Evolutionary conservation across 1,139 yeast species (phyloP).

Genomic region (Sugiyamaella pinicola): DNA sequence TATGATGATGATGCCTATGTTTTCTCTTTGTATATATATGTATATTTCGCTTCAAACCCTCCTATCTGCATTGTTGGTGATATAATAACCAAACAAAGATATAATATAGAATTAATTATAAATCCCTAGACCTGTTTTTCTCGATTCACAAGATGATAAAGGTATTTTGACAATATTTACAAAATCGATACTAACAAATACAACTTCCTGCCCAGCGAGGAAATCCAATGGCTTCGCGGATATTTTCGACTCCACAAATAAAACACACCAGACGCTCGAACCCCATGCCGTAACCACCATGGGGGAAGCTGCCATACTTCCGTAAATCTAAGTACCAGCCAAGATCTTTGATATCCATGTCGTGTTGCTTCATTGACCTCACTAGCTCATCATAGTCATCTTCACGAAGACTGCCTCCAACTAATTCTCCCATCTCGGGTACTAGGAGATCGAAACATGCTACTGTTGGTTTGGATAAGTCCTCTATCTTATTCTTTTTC

Average conservation of each 20-base stretch:
- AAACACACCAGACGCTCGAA: slow-evolving; percentile 82
- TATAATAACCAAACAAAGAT: too few relatives aligned
- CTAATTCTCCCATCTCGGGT: slow-evolving; percentile 94
- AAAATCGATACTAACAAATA: slow-evolving; percentile 43
- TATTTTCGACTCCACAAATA: slow-evolving; percentile 68
- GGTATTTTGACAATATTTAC: slow-evolving; percentile 4
- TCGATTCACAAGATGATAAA: background rate
- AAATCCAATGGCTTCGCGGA: slow-evolving; percentile 85
- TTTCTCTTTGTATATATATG: background rate
- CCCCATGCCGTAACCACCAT: slow-evolving; percentile 98
- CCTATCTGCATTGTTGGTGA: slow-evolving; percentile 2
- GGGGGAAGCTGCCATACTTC: slow-evolving; percentile 80
- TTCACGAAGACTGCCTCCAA: slow-evolving; percentile 94
- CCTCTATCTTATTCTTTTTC: slow-evolving; percentile 51
- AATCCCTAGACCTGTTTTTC: too few relatives aligned
- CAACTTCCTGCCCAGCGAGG: slow-evolving; percentile 61
- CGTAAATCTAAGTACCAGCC: slow-evolving; percentile 82
- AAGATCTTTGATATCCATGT: slow-evolving; percentile 54
- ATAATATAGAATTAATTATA: background rate
- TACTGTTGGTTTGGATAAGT: slow-evolving; percentile 52
- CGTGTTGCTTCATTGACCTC: slow-evolving; percentile 49
- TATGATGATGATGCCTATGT: background rate
- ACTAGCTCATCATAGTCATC: slow-evolving; percentile 55
- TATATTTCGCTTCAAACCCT: background rate
- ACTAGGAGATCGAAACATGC: slow-evolving; percentile 87